Evolutionary conservation across 805 yeast species (phyloP), one percentile per base, ranked within the genome.

Genomic region (Ogataea trehaloabstinens): DNA sequence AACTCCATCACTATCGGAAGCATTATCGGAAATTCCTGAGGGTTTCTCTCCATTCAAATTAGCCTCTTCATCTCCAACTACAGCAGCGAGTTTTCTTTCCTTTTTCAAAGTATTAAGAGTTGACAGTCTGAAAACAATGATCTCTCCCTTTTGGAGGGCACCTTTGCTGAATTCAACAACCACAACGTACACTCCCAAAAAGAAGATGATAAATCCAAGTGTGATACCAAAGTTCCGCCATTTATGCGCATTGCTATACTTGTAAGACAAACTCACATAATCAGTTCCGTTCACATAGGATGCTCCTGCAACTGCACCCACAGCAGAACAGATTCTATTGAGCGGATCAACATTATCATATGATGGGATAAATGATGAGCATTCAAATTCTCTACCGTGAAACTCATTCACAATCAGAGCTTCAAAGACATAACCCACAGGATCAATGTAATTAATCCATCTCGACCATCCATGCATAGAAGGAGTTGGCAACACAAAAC

Each of bases 191-290:
- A 74, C 65, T 36, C 47, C 52, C 38, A 81, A 67, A 61, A 83
- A 80, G 58, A 78, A 70, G 31, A 80, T 41, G 18, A 63, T 60
- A 54, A 72, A 85, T 1, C 70, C 87, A 43, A 80, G 35, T 28
- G 69, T 59, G 46, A 85, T 81, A 57, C 90, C 95, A 46, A 81
- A 74, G 56, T 87, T 83, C 66, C 95, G 78, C 95, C 95, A 87
- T 37, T 74, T 74, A 60, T 86, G 85, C 18, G 61, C 42, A 51
- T 68, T 70, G 31, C 53, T 58, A 66, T 81, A 87, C 30, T 61
- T 55, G 61, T 60, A 86, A 12, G 80, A 58, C 11, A 48, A 59
- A 6, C 44, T 45, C 40, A 86, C 47, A 53, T 82, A 86, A 24
- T 58, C 61, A 46, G 79, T 76, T 49, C 95, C 95, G 22, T 59